A percentile compares a stretch with the other conserved stretches of the same genome.
These are phyloP conservation scores for Corymbia maculata DNA, from an alignment of 345 rosid species.

Conservation along the genomic window DNA sequence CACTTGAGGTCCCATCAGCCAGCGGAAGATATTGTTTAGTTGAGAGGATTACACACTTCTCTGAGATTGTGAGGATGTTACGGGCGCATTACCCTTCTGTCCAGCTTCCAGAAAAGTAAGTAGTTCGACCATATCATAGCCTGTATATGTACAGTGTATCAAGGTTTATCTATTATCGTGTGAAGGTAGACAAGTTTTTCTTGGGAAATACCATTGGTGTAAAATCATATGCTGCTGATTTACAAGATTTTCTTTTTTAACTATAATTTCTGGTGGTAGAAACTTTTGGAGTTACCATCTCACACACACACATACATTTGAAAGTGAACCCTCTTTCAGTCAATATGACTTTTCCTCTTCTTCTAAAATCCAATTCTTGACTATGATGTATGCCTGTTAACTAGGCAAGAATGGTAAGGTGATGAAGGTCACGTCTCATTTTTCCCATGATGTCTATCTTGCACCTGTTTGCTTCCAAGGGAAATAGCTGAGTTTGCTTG, in stretches of 20 bases:
- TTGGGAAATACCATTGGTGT: not conserved
- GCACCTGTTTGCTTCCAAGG: not conserved
- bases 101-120: constrained; percentile 74
- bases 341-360: too few relatives aligned
- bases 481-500: not conserved
- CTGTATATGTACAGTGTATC: not conserved
- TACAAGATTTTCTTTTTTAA: not conserved
- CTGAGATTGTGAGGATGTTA: constrained; percentile 56
- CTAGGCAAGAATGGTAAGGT: not conserved
- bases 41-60: constrained; percentile 71
- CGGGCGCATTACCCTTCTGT: constrained; percentile 52
- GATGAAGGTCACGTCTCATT: not conserved
- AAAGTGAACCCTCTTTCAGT: too few relatives aligned
- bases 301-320: not conserved
- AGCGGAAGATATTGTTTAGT: constrained; percentile 81
- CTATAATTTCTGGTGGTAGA: not conserved
- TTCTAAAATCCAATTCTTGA: not conserved
- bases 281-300: not conserved
- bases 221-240: not conserved
- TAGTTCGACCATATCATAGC: not conserved
- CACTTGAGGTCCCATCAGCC: constrained; percentile 73
- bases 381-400: not conserved
- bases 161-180: not conserved
- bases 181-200: not conserved
- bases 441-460: not conserved